Evolutionary conservation across 768 basidiomycete species (phyloP).

Genomic region (Dendrothele bispora): DNA sequence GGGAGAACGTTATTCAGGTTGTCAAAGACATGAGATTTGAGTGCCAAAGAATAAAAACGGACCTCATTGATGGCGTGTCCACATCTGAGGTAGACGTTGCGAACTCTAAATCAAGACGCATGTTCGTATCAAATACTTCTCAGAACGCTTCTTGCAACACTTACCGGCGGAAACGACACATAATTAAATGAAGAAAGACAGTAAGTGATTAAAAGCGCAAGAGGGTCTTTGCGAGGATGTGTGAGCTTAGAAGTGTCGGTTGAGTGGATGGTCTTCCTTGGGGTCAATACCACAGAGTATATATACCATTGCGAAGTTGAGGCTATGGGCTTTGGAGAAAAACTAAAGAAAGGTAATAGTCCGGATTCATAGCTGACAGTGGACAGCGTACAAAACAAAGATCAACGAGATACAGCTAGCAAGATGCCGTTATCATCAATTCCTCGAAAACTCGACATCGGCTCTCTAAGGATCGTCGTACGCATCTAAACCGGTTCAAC

Average conservation of each 20-base stretch:
- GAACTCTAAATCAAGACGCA: constrained; percentile 3
- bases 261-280: background rate
- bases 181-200: too few relatives aligned
- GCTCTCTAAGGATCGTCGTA: background rate
- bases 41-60: background rate
- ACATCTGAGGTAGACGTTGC: constrained; percentile 7
- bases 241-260: background rate
- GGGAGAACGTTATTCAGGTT: background rate
- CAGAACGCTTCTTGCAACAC: background rate
- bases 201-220: too few relatives aligned
- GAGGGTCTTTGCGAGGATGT: background rate
- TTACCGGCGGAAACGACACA: background rate
- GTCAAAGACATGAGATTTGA: background rate
- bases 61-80: constrained; percentile 5
- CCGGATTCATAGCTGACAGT: background rate
- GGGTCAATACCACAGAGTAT: background rate
- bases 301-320: background rate
- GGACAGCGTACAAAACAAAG: background rate
- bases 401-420: background rate
- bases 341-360: background rate
- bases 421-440: background rate
- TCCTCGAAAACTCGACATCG: background rate
- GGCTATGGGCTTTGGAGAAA: background rate
- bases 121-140: background rate
- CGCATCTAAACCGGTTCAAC: background rate